phyloP scores from a whole-genome alignment of 2,329 filamentous ascomycete species.

The Aureobasidium sp. region DNA sequence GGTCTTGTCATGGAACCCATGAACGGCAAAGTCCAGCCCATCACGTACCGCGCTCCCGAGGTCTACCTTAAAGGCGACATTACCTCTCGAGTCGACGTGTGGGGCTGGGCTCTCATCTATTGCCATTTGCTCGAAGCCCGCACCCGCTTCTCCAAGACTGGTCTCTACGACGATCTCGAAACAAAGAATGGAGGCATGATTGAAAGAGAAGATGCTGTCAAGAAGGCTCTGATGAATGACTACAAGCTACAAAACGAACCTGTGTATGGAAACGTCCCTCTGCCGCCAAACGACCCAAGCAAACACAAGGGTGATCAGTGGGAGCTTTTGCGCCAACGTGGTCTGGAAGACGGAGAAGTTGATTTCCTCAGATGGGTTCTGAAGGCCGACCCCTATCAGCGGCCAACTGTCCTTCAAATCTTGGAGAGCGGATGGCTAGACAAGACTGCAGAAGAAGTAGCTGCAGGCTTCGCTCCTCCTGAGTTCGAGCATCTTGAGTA shows the following conservation, averaged over 20 bases:
- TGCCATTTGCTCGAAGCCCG: constrained; percentile 23
- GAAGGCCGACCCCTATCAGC: constrained; percentile 18
- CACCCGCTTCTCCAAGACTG: constrained; percentile 18
- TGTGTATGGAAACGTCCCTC: constrained; percentile 18
- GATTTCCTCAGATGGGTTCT: constrained; percentile 20
- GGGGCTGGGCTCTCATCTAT: constrained; percentile 22
- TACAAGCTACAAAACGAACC: constrained; percentile 19
- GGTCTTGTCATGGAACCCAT: constrained; percentile 21
- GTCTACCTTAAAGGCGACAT: constrained; percentile 23
- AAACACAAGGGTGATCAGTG: constrained; percentile 18
- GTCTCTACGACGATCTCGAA: constrained; percentile 21
- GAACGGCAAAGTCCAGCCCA: constrained; percentile 20
- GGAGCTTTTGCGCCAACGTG: constrained; percentile 17
- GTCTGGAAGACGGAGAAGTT: constrained; percentile 19
- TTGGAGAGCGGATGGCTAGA: constrained; percentile 13
- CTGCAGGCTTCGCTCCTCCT: background rate
- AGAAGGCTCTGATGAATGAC: constrained; percentile 19
- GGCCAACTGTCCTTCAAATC: constrained; percentile 19
- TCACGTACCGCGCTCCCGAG: constrained; percentile 23
- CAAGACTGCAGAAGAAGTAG: constrained; percentile 1
- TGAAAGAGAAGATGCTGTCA: constrained; percentile 17
- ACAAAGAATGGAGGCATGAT: constrained; percentile 11
- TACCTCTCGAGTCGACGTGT: constrained; percentile 21
- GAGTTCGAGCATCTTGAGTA: background rate
- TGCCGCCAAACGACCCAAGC: constrained; percentile 15